phyloP scores from a whole-genome alignment of 2,329 filamentous ascomycete species.

The Penicillium sp. region DNA sequence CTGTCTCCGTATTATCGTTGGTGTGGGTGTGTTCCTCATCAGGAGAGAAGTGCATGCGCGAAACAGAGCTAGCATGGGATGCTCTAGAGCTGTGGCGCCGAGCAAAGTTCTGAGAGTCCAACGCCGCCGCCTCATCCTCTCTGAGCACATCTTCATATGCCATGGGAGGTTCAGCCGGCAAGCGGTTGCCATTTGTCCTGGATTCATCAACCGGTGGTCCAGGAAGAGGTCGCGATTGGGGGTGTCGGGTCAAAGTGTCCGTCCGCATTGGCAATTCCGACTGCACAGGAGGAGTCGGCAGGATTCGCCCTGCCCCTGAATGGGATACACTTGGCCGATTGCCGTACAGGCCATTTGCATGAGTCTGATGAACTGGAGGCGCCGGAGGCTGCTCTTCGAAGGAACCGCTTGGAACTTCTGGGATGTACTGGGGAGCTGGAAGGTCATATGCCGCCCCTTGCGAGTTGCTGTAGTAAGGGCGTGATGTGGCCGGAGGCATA shows the following conservation, averaged over 20 bases:
- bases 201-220: constrained; percentile 52
- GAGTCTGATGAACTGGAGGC: constrained; percentile 33
- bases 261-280: constrained; percentile 52
- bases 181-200: constrained; percentile 17
- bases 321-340: constrained; percentile 31
- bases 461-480: constrained; percentile 23
- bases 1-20: constrained; percentile 49
- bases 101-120: constrained; percentile 32
- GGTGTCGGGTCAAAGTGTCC: constrained; percentile 56
- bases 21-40: constrained; percentile 47
- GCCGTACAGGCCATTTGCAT: constrained; percentile 26
- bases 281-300: constrained; percentile 51
- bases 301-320: constrained; percentile 36
- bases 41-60: constrained; percentile 35
- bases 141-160: constrained; percentile 57
- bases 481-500: constrained; percentile 20
- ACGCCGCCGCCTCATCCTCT: constrained; percentile 55
- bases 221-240: constrained; percentile 58
- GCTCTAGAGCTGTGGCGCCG: constrained; percentile 28
- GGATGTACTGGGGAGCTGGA: constrained; percentile 23
- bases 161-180: constrained; percentile 13
- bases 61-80: constrained; percentile 22
- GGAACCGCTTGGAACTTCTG: constrained; percentile 16
- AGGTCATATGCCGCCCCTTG: constrained; percentile 25
- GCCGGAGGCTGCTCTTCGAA: constrained; percentile 34